Evolutionary conservation across 2,329 filamentous ascomycete species (phyloP).

Genomic region (Calonectria pauciramosa): DNA sequence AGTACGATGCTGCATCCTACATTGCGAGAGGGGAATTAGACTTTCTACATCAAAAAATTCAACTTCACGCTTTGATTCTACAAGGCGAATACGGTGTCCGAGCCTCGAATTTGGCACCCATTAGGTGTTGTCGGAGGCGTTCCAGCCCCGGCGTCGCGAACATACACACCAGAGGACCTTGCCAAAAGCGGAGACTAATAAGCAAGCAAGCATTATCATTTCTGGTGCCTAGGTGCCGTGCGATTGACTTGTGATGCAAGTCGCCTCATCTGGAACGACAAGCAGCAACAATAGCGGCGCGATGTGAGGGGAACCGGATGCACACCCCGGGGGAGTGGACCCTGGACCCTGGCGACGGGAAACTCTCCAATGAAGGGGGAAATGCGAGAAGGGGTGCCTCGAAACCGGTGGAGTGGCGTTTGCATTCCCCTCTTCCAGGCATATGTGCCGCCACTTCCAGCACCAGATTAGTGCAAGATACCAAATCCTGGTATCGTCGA

Average conservation of each 20-base stretch:
- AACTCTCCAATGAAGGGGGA: slow-evolving; percentile 22
- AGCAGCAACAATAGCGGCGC: slow-evolving; percentile 16
- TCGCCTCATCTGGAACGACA: slow-evolving; percentile 21
- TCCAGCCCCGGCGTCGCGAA: neutral
- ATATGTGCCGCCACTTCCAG: slow-evolving; percentile 23
- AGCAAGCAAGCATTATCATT: neutral
- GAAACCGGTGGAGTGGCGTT: slow-evolving; percentile 41
- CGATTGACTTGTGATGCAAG: slow-evolving; percentile 11
- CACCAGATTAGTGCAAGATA: slow-evolving; percentile 28
- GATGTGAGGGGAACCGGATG: slow-evolving; percentile 12
- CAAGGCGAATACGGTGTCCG: neutral
- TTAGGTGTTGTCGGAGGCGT: neutral
- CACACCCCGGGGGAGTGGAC: slow-evolving; percentile 7
- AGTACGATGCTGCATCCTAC: slow-evolving; percentile 24
- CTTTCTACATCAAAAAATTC: slow-evolving; percentile 39
- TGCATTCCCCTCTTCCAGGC: slow-evolving; percentile 34
- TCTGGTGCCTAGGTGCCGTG: neutral
- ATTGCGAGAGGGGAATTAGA: slow-evolving; percentile 40
- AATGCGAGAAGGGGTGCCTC: slow-evolving; percentile 18
- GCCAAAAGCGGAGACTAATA: slow-evolving; percentile 6
- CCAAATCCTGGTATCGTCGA: neutral
- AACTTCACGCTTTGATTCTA: slow-evolving; percentile 27
- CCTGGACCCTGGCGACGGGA: slow-evolving; percentile 22
- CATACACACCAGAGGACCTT: neutral
- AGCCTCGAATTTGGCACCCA: neutral